Conservation (phyloP, 257 asterid species). For the Salvia miltiorrhiza region DNA sequence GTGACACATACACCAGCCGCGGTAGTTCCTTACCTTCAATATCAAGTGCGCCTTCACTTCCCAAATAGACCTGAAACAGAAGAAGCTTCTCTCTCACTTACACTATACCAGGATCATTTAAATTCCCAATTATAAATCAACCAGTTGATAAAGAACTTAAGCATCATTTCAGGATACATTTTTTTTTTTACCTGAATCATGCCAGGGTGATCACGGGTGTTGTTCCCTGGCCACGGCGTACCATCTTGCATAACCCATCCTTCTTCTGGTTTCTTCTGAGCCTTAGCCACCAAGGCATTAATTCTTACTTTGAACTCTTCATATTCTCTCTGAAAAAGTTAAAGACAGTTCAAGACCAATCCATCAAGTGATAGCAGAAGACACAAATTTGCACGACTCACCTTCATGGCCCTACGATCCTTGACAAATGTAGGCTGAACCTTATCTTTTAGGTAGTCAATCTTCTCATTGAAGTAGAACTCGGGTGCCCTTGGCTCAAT, state of each 20-base stretch:
- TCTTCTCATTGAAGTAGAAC: conserved; percentile 66
- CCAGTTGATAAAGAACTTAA: background rate
- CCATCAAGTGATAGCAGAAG: background rate
- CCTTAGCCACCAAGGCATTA: conserved; percentile 24
- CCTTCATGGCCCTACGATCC: conserved; percentile 93
- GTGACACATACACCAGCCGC: conserved; percentile 25
- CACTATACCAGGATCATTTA: background rate
- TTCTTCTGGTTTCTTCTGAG: conserved; percentile 29
- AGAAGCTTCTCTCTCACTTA: conserved; percentile 1
- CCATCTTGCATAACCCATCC: conserved; percentile 72
- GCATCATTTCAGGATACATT: background rate
- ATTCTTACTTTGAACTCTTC: conserved; percentile 31
- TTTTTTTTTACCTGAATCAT: conserved; percentile 62
- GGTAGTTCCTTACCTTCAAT: conserved; percentile 30
- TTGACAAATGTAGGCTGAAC: conserved; percentile 76
- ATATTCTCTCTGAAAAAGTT: conserved; percentile 21
- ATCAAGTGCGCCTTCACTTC: conserved; percentile 30
- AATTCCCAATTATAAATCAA: background rate
- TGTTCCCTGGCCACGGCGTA: conserved; percentile 86
- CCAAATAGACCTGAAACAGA: conserved; percentile 21
- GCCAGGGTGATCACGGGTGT: conserved; percentile 81
- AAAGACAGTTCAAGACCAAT: background rate
- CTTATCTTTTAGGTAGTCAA: conserved; percentile 72
- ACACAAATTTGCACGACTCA: conserved; percentile 9
- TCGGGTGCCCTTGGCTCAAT: conserved; percentile 84